phyloP scores from a whole-genome alignment of 768 basidiomycete species.

The Mycena galericulata region DNA sequence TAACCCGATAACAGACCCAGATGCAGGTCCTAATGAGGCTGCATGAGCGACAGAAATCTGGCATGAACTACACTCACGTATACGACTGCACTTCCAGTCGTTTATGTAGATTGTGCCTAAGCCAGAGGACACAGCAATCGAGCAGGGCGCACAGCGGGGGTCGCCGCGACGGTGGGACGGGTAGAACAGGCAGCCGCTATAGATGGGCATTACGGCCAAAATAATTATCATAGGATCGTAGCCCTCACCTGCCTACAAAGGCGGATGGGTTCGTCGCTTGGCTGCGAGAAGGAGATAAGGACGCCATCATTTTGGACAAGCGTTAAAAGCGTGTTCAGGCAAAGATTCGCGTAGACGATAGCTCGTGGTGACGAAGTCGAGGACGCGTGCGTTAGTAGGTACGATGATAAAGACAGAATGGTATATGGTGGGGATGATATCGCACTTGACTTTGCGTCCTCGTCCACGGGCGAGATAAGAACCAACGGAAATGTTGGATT shows the following conservation, averaged over 20 bases:
- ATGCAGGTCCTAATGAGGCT: conserved; percentile 61
- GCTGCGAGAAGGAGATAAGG: conserved; percentile 59
- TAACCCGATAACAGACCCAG: conserved; percentile 62
- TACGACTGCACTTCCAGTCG: conserved; percentile 69
- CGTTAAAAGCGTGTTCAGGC: conserved; percentile 64
- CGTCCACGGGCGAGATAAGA: conserved; percentile 47
- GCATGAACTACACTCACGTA: conserved; percentile 52
- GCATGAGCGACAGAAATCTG: conserved; percentile 4
- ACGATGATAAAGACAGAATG: conserved; percentile 70
- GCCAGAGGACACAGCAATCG: conserved; percentile 78
- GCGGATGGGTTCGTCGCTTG: conserved; percentile 55
- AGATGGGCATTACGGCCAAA: conserved; percentile 2
- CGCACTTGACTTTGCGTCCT: conserved; percentile 34
- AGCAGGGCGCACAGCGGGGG: conserved; percentile 68
- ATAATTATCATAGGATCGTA: neutral
- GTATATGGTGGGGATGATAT: conserved; percentile 57
- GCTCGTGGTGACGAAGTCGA: conserved; percentile 69
- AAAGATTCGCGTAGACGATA: conserved; percentile 70
- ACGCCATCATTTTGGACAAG: conserved; percentile 63
- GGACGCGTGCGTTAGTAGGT: conserved; percentile 75
- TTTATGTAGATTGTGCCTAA: conserved; percentile 77
- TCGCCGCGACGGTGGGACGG: conserved; percentile 51
- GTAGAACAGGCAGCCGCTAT: conserved; percentile 66
- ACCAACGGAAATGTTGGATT: conserved; percentile 64
- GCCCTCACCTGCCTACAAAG: conserved; percentile 72